Base-by-base conservation (phyloP, 1,284 basidiomycete genomes). In the Ceratobasidium sp. region DNA sequence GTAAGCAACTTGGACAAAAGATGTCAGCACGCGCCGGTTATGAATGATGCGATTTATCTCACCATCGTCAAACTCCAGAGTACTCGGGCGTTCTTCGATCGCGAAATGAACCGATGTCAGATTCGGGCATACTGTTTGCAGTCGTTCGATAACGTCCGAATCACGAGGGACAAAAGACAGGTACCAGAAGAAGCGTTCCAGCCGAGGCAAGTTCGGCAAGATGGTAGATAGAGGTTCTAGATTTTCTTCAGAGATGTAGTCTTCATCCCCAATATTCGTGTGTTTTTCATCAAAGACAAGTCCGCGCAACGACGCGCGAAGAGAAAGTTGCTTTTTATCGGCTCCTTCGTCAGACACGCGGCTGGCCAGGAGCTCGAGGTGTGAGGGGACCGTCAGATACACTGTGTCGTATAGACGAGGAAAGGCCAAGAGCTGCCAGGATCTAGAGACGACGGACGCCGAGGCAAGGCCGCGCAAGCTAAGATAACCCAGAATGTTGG, bases 181-280 rank as follows among this genome's bases (percentile, higher is more conserved):
- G 5, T 50, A 44, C 63, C 63, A 65, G 5, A 19, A 17, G 48
- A 65, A 50, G 33, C 48, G 27, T 45, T 65, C 63, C 6, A 65
- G 47, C 24, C 45, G n/a, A 31, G n/a, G 4, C 15, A 51, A 7
- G 7, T 51, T 27, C 7, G 47, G n/a, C 9, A 65, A 4, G 22
- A 33, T 17, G 11, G n/a, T 27, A 27, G 19, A 7, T 17, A 65
- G 47, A 31, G 15, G 41, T 27, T 27, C 15, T 9, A 50, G 19
- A 50, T 5, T 22, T 6, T 24, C 63, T 11, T 50, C 45, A 7
- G 63, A 7, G 17, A 51, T 41, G 11, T 41, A 41, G 36, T 41
- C 54, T 6, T 24, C 15, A 6, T 27, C 19, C 7, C 15, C 29
- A 6, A 22, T 14, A 5, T 56, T 17, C 6, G 5, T 8, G 22